Conservation (phyloP, 441 rosid genomes). For the Manihot esculenta region DNA sequence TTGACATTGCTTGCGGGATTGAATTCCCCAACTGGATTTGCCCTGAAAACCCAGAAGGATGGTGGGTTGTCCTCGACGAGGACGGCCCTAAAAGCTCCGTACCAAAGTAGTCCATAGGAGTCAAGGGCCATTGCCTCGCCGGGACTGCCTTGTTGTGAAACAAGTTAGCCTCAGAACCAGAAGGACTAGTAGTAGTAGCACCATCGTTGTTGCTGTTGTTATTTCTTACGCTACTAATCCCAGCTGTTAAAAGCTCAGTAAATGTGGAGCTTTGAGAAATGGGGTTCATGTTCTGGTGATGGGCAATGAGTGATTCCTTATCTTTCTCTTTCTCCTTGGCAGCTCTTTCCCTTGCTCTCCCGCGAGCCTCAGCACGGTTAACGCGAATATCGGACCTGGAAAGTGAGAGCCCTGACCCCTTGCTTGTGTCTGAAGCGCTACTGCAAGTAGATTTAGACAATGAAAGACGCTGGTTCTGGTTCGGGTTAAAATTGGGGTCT, state of each 20-base stretch:
- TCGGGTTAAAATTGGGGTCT: conserved; percentile 42
- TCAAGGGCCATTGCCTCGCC: conserved; percentile 45
- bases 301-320: conserved; percentile 33
- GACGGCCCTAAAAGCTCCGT: conserved; percentile 51
- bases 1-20: conserved; percentile 36
- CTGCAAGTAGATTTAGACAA: conserved; percentile 88
- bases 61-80: conserved; percentile 39
- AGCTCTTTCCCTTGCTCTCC: conserved; percentile 75
- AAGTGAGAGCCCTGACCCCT: conserved; percentile 75
- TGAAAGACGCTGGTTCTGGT: conserved; percentile 57
- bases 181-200: conserved; percentile 21
- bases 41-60: conserved; percentile 47
- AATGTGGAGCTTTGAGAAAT: conserved; percentile 61
- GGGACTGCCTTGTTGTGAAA: conserved; percentile 41
- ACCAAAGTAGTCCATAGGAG: conserved; percentile 68
- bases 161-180: conserved; percentile 34
- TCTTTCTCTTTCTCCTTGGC: conserved; percentile 81
- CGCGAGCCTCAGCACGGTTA: conserved; percentile 66
- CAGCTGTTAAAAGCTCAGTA: conserved; percentile 76
- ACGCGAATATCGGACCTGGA: conserved; percentile 63
- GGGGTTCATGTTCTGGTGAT: conserved; percentile 34
- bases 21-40: conserved; percentile 61
- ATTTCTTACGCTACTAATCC: conserved; percentile 42
- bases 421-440: conserved; percentile 90
- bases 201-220: conserved; percentile 18